These are phyloP conservation scores for Chrysanthemum makinoi DNA, from an alignment of 129 eudicot species.

Conservation along the genomic window DNA sequence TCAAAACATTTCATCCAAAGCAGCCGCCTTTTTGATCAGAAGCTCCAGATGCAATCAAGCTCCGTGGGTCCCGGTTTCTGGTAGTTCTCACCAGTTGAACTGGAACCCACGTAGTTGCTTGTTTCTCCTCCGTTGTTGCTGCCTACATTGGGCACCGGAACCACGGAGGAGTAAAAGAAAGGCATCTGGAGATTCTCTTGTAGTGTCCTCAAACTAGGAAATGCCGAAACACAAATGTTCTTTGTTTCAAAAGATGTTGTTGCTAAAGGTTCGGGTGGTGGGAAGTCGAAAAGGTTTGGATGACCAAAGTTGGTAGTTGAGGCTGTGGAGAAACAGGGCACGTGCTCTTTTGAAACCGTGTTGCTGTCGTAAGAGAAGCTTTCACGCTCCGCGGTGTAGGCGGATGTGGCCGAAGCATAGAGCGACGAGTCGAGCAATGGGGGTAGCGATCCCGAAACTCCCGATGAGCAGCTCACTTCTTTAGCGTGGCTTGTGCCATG, in stretches of 20 bases:
- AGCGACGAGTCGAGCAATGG: constrained; percentile 64
- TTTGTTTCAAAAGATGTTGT: neutral
- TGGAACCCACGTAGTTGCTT: constrained; percentile 13
- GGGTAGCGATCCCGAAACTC: constrained; percentile 56
- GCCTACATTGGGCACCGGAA: constrained; percentile 30
- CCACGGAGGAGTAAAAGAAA: constrained; percentile 40
- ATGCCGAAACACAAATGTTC: constrained; percentile 34
- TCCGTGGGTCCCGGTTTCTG: constrained; percentile 54
- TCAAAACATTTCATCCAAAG: constrained; percentile 8
- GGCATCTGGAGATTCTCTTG: constrained; percentile 75
- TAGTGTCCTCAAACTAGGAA: constrained; percentile 65
- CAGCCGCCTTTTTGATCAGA: constrained; percentile 29
- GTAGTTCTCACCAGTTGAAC: constrained; percentile 27
- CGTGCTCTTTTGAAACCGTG: constrained; percentile 70
- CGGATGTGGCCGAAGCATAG: constrained; percentile 35
- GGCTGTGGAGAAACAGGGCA: constrained; percentile 99
- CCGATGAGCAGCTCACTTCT: constrained; percentile 52
- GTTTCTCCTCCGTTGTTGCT: constrained; percentile 26
- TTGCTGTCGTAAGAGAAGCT: constrained; percentile 46
- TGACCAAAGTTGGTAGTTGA: constrained; percentile 25
- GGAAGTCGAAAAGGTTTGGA: constrained; percentile 37
- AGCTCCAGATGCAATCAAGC: constrained; percentile 87
- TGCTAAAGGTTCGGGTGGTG: constrained; percentile 38
- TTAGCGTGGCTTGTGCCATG: constrained; percentile 12
- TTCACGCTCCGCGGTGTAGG: constrained; percentile 37